Evolutionary conservation across 345 rosid genomes (phyloP).

Genomic region (Alliaria petiolata): DNA sequence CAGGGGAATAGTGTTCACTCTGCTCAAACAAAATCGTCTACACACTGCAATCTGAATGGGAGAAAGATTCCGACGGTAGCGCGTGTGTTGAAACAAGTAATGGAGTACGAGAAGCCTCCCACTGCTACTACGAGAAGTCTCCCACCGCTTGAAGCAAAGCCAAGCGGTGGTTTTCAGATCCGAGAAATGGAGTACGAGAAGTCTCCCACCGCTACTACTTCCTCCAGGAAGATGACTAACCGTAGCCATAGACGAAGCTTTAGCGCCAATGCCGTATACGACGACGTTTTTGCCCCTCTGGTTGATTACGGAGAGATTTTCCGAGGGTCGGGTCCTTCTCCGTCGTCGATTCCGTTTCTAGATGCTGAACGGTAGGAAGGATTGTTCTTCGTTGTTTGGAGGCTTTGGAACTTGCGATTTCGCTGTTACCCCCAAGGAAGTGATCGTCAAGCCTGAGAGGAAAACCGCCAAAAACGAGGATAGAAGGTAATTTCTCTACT

Average conservation of each 20-base stretch:
- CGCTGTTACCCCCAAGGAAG: conserved; percentile 52
- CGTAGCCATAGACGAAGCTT: conserved; percentile 39
- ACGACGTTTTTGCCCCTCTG: conserved; percentile 65
- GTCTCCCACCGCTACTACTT: conserved; percentile 42
- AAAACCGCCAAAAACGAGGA: neutral
- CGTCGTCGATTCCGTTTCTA: conserved; percentile 81
- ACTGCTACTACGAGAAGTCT: too few species aligned
- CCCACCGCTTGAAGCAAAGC: too few species aligned
- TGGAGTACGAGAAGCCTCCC: too few species aligned
- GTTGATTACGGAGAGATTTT: conserved; percentile 81
- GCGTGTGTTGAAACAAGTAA: too few species aligned
- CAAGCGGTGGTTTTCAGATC: too few species aligned
- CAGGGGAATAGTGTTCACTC: too few species aligned
- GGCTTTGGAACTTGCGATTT: conserved; percentile 53
- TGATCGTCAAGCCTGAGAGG: conserved; percentile 41
- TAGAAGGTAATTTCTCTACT: conserved; percentile 20
- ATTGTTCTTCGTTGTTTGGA: conserved; percentile 73
- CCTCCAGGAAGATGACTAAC: conserved; percentile 46
- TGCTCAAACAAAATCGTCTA: too few species aligned
- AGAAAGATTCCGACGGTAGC: too few species aligned
- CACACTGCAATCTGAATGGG: too few species aligned
- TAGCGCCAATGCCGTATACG: conserved; percentile 59
- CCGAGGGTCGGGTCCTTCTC: conserved; percentile 52
- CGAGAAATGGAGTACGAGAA: conserved; percentile 58
- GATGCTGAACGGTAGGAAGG: conserved; percentile 51